Conservation (phyloP, 257 asterid species). For the Gynochthodes officinalis region DNA sequence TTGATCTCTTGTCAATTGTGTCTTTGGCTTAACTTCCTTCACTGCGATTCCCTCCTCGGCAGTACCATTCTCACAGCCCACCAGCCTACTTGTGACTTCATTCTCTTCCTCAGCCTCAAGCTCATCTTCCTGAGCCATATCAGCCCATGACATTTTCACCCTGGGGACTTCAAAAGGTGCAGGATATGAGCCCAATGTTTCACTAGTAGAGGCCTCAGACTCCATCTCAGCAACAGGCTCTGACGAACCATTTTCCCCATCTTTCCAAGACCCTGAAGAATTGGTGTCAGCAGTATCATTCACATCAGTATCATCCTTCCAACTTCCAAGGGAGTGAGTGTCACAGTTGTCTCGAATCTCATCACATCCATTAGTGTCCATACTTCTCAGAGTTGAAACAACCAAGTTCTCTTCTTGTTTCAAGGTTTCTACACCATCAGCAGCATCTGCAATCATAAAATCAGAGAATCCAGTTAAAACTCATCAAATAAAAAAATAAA, state of each 20-base stretch:
- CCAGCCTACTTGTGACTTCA: slow-evolving; percentile 18
- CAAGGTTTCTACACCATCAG: slow-evolving; percentile 21
- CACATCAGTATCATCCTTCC: slow-evolving; percentile 38
- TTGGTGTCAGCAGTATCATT: slow-evolving; percentile 54
- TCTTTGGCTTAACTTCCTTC: slow-evolving; percentile 43
- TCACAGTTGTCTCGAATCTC: slow-evolving; percentile 41
- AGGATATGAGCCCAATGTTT: slow-evolving; percentile 27
- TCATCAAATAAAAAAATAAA: too few relatives aligned
- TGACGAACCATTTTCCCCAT: slow-evolving; percentile 38
- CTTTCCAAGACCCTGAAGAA: slow-evolving; percentile 75
- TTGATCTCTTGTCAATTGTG: slow-evolving; percentile 36
- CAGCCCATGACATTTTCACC: slow-evolving; percentile 87
- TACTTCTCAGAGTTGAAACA: slow-evolving; percentile 28
- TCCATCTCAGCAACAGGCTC: slow-evolving; percentile 32
- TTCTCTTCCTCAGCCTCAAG: slow-evolving; percentile 39
- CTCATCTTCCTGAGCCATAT: slow-evolving; percentile 92
- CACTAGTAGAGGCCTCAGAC: slow-evolving; percentile 32
- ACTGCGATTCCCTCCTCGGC: slow-evolving; percentile 23
- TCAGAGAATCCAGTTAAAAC: slow-evolving; percentile 10
- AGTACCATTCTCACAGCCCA: slow-evolving; percentile 23
- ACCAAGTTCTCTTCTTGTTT: slow-evolving; percentile 23
- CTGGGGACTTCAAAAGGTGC: slow-evolving; percentile 30
- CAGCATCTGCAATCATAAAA: slow-evolving; percentile 24
- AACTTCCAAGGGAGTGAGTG: slow-evolving; percentile 43
- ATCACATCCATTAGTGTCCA: slow-evolving; percentile 29